phyloP scores from a whole-genome alignment of 345 rosid genomes.

The Populus simonii region DNA sequence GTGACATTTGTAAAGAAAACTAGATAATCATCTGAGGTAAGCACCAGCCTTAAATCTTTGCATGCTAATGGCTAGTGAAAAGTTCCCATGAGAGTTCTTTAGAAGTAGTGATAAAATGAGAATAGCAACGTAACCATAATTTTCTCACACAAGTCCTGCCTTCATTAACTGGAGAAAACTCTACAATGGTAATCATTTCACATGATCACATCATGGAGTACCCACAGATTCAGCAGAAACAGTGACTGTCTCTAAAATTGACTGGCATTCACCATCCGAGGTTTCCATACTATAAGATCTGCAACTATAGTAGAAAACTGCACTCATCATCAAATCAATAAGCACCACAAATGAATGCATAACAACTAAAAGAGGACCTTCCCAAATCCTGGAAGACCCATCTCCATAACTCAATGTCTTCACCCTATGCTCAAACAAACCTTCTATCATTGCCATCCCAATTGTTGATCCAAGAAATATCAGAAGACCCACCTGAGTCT shows the following conservation, averaged over 20 bases:
- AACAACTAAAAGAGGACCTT: conserved; percentile 78
- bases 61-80: neutral
- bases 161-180: conserved; percentile 8
- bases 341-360: conserved; percentile 90
- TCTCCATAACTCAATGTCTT: conserved; percentile 87
- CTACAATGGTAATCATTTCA: conserved; percentile 6
- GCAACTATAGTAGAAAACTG: conserved; percentile 87
- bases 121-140: conserved; percentile 11
- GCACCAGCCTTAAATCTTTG: conserved; percentile 3
- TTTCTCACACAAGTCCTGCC: neutral
- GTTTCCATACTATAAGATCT: conserved; percentile 56
- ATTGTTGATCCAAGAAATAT: conserved; percentile 81
- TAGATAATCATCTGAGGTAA: conserved; percentile 7
- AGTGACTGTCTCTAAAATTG: conserved; percentile 45
- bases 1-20: neutral
- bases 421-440: conserved; percentile 90
- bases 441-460: conserved; percentile 70
- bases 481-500: conserved; percentile 85
- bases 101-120: neutral
- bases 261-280: conserved; percentile 39
- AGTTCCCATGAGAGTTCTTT: neutral
- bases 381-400: conserved; percentile 90
- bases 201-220: conserved; percentile 23
- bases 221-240: conserved; percentile 27
- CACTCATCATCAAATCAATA: conserved; percentile 80